Base-by-base conservation (phyloP, 2,329 filamentous ascomycete genomes). In the Alternaria solani region DNA sequence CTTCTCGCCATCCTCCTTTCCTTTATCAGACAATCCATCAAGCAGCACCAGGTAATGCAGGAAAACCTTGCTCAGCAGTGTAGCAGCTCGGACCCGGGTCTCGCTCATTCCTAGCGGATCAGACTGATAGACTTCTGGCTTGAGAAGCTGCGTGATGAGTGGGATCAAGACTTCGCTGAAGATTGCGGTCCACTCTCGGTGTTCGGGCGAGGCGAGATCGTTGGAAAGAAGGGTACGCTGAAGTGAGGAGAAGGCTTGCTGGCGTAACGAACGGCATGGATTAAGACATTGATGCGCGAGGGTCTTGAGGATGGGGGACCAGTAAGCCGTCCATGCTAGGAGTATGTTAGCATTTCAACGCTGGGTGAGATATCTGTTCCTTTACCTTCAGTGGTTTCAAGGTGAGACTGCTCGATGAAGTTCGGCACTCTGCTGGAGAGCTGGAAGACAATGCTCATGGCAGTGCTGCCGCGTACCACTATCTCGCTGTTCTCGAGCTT, bases 111-210 rank as follows among this genome's bases (percentile, higher is more conserved):
- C 95, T 36, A 91, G 84, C 1, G 92, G 91, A 75, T 99, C 95
- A 2, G 91, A 91, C 54, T 94, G 93, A 77, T 96, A 97, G 9
- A 97, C 90, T 78, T 99, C 95, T 1, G 95, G 95, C 77, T 97
- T 97, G 16, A 99, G 84, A 2, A 99, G 85, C 63, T 91, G 88
- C 36, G 91, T 85, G 63, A 98, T 94, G 14, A 99, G 84, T 1
- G 95, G 95, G 78, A 99, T 97, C 16, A 99, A 84, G 2, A 98
- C 94, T 75, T 97, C 91, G 64, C 89, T 88, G 78, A 99, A 99
- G 52, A 99, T 97, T 41, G 93, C 92, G 0, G 91, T 95, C 94
- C 95, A 98, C 80, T 96, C 92, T 66, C 92, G 88, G 72, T 96
- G 91, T 62, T 95, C 90, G 49, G 86, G 88, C n/a, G 90, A 91